Base-by-base conservation (phyloP, 345 rosid genomes). In the Cardiospermum halicacabum region DNA sequence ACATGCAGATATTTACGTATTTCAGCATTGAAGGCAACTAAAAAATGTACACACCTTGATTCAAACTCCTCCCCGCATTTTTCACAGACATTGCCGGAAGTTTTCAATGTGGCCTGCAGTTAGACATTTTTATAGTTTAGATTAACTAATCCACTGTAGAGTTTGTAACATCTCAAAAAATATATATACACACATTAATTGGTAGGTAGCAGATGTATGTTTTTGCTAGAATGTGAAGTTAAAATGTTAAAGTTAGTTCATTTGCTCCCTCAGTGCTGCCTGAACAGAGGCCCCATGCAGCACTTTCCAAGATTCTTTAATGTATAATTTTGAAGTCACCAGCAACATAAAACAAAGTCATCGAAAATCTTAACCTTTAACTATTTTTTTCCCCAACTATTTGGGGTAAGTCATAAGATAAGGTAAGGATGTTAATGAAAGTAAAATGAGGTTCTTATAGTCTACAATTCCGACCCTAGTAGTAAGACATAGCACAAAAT, bases 51-150 rank as follows among this genome's bases (percentile, higher is more conserved):
- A 16, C 58, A 93, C 98, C 94, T 86, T 30, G 98, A 85, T 48
- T 81, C 96, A 49, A 88, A 93, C 68, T 88, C 97, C 70, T 84
- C 89, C 39, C 88, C 96, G 36, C 98, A 93, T 57, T 74, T 79
- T 55, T 88, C 94, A 11, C 98, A 93, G 16, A 67, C 27, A 74
- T 85, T 82, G 71, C 79, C 72, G 53, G 77, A 59, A 72, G 80
- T 74, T 77, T 86, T 93, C 0, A 75, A 3, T 27, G 78, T 32
- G 50, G 81, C 88, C 98, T 93, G 89, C 72, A 57, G 53, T 48
- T 64, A 45, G 65, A 56, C 36, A 66, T 36, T 40, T 47, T 61
- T 28, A 15, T 4, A 30, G 36, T 50, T 63, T 37, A 70, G 62
- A 58, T 16, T 25, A 53, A 19, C 45, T 26, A 26, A 36, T 3